These are phyloP conservation scores for Helotiales sp. DNA, from an alignment of 2,329 filamentous ascomycete genomes.

Conservation along the genomic window DNA sequence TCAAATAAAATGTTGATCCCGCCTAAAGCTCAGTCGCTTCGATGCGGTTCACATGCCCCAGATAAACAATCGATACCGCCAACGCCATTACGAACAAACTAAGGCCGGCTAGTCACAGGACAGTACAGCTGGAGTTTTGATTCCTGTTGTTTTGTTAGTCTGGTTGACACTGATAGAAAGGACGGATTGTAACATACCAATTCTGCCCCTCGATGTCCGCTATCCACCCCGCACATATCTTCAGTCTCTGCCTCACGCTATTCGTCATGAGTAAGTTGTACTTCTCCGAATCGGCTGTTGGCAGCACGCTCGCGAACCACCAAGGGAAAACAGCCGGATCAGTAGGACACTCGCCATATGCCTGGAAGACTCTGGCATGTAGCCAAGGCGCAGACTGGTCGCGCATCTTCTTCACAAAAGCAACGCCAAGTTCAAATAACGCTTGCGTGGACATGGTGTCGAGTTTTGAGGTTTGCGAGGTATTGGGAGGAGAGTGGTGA, in stretches of 20 bases:
- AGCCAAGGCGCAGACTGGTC: conserved; percentile 75
- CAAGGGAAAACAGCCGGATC: conserved; percentile 83
- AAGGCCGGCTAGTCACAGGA: conserved; percentile 38
- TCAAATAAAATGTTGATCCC: background rate
- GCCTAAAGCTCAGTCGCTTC: background rate
- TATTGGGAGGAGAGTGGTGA: conserved; percentile 11
- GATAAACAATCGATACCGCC: conserved; percentile 9
- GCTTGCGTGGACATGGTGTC: conserved; percentile 65
- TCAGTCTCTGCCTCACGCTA: conserved; percentile 80
- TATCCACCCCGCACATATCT: conserved; percentile 83
- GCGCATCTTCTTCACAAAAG: conserved; percentile 73
- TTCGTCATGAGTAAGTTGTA: conserved; percentile 74
- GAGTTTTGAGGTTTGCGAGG: conserved; percentile 19
- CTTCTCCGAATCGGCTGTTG: conserved; percentile 78
- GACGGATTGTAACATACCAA: conserved; percentile 30
- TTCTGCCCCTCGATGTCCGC: conserved; percentile 50
- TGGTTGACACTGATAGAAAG: background rate
- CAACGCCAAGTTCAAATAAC: conserved; percentile 66
- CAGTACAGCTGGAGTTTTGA: conserved; percentile 33
- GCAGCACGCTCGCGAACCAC: conserved; percentile 86
- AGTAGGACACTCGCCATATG: conserved; percentile 75
- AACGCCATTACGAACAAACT: conserved; percentile 28
- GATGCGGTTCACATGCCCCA: conserved; percentile 8
- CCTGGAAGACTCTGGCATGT: conserved; percentile 69
- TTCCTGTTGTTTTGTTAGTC: conserved; percentile 21